phyloP scores from a whole-genome alignment of 495 filamentous ascomycete genomes.

The Penicillium arizonense region DNA sequence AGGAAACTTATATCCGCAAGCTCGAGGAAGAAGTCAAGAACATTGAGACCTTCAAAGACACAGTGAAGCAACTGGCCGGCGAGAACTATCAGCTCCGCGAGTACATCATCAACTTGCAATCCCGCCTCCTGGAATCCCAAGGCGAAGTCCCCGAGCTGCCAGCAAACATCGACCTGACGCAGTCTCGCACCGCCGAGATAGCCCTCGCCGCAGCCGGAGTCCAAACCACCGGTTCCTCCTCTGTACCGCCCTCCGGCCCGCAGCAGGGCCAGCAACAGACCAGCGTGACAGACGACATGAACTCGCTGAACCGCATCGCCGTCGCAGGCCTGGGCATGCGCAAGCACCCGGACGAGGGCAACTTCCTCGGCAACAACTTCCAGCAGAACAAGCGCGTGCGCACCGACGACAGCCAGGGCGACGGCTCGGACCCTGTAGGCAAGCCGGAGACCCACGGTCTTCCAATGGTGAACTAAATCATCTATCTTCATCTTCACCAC shows the following conservation, averaged over 20 bases:
- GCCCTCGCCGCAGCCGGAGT: conserved; percentile 19
- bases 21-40: conserved; percentile 88
- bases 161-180: conserved; percentile 54
- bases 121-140: conserved; percentile 78
- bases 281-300: conserved; percentile 41
- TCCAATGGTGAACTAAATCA: conserved; percentile 20
- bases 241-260: conserved; percentile 8
- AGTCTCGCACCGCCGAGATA: conserved; percentile 36
- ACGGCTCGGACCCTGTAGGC: conserved; percentile 19
- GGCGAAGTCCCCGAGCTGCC: conserved; percentile 85
- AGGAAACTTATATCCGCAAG: conserved; percentile 97
- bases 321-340: conserved; percentile 47
- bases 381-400: conserved; percentile 34
- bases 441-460: conserved; percentile 39
- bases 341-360: conserved; percentile 40
- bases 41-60: conserved; percentile 64
- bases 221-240: conserved; percentile 6
- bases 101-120: conserved; percentile 88
- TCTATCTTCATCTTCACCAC: background rate
- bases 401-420: conserved; percentile 30
- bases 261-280: conserved; percentile 29
- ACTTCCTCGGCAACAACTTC: conserved; percentile 33
- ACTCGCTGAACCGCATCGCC: conserved; percentile 46
- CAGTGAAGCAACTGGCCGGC: conserved; percentile 68
- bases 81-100: conserved; percentile 91